Evolutionary conservation across 78 protist species (phyloP).

Genomic region (Dictyostelium capitatum): DNA sequence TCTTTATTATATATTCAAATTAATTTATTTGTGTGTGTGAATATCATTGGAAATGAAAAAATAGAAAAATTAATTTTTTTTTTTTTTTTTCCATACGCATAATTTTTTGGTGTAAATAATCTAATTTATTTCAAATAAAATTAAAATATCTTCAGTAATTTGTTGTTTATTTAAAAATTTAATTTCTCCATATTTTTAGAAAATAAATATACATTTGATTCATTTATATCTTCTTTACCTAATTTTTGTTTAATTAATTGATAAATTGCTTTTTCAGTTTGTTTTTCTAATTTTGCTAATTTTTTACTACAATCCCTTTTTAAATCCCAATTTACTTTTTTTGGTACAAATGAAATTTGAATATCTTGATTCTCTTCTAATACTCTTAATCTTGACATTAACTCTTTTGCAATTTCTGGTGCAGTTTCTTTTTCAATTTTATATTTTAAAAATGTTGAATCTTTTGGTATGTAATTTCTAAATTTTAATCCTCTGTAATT

Average conservation of each 20-base stretch:
- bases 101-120: too few species aligned
- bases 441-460: constrained; percentile 27
- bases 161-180: background rate
- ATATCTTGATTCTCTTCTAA: constrained; percentile 38
- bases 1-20: background rate
- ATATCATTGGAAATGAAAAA: too few species aligned
- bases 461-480: constrained; percentile 77
- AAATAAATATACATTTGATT: constrained; percentile 1
- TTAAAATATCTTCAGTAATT: too few species aligned
- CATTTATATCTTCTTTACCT: background rate
- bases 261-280: constrained; percentile 60
- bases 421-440: constrained; percentile 36
- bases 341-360: constrained; percentile 38
- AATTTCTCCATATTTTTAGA: constrained; percentile 9
- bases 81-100: too few species aligned
- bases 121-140: too few species aligned
- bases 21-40: too few species aligned
- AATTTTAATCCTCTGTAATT: constrained; percentile 60
- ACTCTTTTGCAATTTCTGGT: constrained; percentile 67
- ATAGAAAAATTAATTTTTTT: too few species aligned
- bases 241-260: constrained; percentile 25
- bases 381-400: constrained; percentile 25
- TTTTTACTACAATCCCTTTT: constrained; percentile 59
- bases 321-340: constrained; percentile 69
- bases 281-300: constrained; percentile 42